These are phyloP conservation scores for Hypomontagnella monticulosa DNA, from an alignment of 495 filamentous ascomycete species.

Conservation along the genomic window DNA sequence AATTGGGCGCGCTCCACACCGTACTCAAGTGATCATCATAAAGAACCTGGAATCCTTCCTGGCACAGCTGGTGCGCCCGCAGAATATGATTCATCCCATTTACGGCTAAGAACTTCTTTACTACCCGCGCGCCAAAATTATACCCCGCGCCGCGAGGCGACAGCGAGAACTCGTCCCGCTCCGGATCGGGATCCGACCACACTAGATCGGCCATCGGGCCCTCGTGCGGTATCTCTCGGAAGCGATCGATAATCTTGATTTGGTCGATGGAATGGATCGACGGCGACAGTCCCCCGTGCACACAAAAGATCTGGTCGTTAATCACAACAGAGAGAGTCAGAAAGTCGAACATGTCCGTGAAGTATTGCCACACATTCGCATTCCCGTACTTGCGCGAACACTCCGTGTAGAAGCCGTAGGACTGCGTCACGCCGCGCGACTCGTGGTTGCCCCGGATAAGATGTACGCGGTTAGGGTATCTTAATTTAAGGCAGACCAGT, in stretches of 20 bases:
- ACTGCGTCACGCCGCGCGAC: constrained; percentile 95
- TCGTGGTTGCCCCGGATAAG: constrained; percentile 98
- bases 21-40: constrained; percentile 95
- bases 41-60: constrained; percentile 95
- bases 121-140: constrained; percentile 95
- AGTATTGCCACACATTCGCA: constrained; percentile 98
- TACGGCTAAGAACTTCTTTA: constrained; percentile 96
- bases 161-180: constrained; percentile 94
- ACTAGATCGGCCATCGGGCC: constrained; percentile 99
- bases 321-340: constrained; percentile 96
- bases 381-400: constrained; percentile 98
- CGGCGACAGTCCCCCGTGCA: constrained; percentile 92
- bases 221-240: constrained; percentile 97
- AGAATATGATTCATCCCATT: constrained; percentile 97
- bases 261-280: constrained; percentile 98
- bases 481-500: constrained; percentile 91
- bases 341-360: constrained; percentile 99
- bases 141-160: constrained; percentile 95
- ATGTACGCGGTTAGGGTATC: constrained; percentile 91
- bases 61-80: constrained; percentile 95
- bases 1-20: constrained; percentile 97
- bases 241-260: constrained; percentile 99
- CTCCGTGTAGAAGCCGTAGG: constrained; percentile 98
- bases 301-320: constrained; percentile 98
- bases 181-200: constrained; percentile 96